Evolutionary conservation across 2,329 filamentous ascomycete genomes (phyloP), one percentile per base, ranked within the genome.

Genomic region (Fusarium anthophilum): DNA sequence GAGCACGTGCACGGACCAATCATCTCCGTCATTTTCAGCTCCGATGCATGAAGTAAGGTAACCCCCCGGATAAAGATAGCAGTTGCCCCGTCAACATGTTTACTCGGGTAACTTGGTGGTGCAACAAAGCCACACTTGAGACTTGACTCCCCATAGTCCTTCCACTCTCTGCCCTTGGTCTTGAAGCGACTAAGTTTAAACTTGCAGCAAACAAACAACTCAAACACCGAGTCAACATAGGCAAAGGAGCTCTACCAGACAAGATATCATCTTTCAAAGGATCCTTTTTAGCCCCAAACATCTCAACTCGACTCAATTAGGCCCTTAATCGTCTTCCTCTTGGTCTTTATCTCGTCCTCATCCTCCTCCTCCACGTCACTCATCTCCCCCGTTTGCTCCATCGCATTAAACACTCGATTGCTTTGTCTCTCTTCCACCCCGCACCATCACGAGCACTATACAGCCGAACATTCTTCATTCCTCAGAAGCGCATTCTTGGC

Each of bases 21-120:
- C n/a, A 55, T 60, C 41, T 38, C 51, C 71, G 53, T 65, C 75
- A 70, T 67, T 61, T 68, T 63, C 66, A 67, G 50, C 65, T 70
- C 61, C 59, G 55, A 66, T 47, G 55, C 57, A 69, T 57, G 51
- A 44, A 51, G 58, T 47, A 26, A 51, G 44, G 63, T 41, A 26
- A 51, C 51, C 35, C 66, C 66, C 66, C 66, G 51, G 56, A 59
- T 24, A 51, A 22, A 38, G 43, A 69, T 69, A 48, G 50, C 38
- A 48, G 82, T 83, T 83, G 82, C 81, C 77, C 56, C 48, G 81
- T 76, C 82, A 83, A 83, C 82, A 70, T 72, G 71, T 80, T 79
- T 77, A 79, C 79, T 76, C 74, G 73, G 64, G 67, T 78, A 75
- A 77, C 77, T 78, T 74, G 76, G 72, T 70, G 64, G 68, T 73